Evolutionary conservation across 192 early-diverging fungal species (phyloP).

Genomic region (Coemansia javaensis): DNA sequence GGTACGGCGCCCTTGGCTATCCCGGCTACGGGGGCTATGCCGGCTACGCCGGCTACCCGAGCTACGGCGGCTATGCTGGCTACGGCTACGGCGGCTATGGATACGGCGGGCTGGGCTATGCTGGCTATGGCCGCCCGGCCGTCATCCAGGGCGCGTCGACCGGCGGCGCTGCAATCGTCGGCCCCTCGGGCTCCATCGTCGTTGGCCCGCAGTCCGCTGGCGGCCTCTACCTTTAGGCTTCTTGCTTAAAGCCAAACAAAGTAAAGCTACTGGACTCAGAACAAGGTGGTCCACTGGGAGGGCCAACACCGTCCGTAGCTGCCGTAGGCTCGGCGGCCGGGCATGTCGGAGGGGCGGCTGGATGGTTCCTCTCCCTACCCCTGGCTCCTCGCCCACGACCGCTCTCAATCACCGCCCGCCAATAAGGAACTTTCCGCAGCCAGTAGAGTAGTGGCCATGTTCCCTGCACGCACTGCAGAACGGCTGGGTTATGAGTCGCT

Average conservation of each 20-base stretch:
- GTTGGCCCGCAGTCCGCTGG: slow-evolving; percentile 51
- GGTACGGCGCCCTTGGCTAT: slow-evolving; percentile 14
- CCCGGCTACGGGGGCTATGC: slow-evolving; percentile 7
- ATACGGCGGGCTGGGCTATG: slow-evolving; percentile 10
- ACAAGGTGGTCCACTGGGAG: too few species aligned
- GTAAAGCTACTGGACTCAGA: too few species aligned
- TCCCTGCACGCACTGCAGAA: too few species aligned
- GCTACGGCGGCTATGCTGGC: slow-evolving; percentile 12
- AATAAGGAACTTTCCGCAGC: too few species aligned
- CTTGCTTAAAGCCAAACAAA: too few species aligned
- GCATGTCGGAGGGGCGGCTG: too few species aligned
- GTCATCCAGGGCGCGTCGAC: slow-evolving; percentile 35
- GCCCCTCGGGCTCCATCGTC: slow-evolving; percentile 44
- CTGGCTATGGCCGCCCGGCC: slow-evolving; percentile 16
- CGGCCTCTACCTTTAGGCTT: slow-evolving; percentile 25
- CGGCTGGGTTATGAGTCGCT: too few species aligned
- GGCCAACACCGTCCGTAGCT: not conserved
- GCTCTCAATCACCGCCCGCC: too few species aligned
- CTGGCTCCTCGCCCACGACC: too few species aligned
- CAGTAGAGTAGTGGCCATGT: too few species aligned
- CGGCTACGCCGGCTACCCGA: slow-evolving; percentile 20
- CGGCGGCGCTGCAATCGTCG: slow-evolving; percentile 38
- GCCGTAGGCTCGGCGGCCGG: too few species aligned
- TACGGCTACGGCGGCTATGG: slow-evolving; percentile 21
- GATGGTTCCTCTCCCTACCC: too few species aligned